phyloP scores from a whole-genome alignment of 2,329 filamentous ascomycete genomes.

The Penicillium sp. region DNA sequence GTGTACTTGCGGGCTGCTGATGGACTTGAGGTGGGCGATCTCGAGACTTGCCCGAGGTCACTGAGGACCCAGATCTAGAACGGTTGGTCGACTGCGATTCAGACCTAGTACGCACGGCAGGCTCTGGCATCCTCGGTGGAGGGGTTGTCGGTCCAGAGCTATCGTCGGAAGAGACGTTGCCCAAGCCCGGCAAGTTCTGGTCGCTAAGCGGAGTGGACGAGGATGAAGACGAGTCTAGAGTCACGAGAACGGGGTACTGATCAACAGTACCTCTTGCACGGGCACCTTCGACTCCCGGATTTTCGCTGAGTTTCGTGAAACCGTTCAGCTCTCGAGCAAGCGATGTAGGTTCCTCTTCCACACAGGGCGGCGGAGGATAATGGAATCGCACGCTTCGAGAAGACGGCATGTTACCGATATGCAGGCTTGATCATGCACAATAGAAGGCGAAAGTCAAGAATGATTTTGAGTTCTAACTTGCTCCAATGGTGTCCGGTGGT shows the following conservation, averaged over 20 bases:
- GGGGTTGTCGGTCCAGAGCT: slow-evolving; percentile 26
- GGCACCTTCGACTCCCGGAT: slow-evolving; percentile 31
- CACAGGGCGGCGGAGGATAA: slow-evolving; percentile 42
- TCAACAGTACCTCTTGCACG: slow-evolving; percentile 39
- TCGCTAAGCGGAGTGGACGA: slow-evolving; percentile 12
- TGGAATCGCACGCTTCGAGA: slow-evolving; percentile 25
- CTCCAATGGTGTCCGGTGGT: slow-evolving; percentile 15
- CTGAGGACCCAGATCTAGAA: slow-evolving; percentile 1
- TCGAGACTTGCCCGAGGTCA: slow-evolving; percentile 10
- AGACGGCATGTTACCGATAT: slow-evolving; percentile 18
- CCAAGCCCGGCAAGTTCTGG: slow-evolving; percentile 17
- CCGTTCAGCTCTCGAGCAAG: slow-evolving; percentile 39
- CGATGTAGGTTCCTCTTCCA: slow-evolving; percentile 43
- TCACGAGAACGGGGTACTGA: slow-evolving; percentile 42
- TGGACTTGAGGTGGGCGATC: slow-evolving; percentile 6
- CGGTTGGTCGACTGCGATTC: neutral
- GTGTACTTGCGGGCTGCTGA: slow-evolving; percentile 3
- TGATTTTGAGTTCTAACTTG: slow-evolving; percentile 17
- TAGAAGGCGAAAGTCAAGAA: neutral
- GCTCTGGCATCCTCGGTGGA: slow-evolving; percentile 6
- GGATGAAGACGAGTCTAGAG: slow-evolving; percentile 21
- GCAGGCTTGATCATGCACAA: slow-evolving; percentile 9
- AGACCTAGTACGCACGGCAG: neutral
- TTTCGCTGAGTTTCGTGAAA: slow-evolving; percentile 26
- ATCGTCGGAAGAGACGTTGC: slow-evolving; percentile 26